Evolutionary conservation across 139 green algal genomes (phyloP).

Genomic region (Klebsormidium nitens): DNA sequence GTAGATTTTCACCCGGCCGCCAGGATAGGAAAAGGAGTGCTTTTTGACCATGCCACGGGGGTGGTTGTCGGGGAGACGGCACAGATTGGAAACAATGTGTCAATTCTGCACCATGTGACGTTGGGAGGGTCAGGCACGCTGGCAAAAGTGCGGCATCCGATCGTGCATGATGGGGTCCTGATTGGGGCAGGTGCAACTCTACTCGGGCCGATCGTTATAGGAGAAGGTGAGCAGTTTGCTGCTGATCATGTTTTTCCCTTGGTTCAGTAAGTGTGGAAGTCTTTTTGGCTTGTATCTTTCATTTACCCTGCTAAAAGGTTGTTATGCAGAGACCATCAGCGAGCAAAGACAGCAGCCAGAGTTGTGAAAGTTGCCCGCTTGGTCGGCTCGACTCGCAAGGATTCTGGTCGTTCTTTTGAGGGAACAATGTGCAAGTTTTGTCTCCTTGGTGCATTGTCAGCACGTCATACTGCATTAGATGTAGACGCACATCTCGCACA

Average conservation of each 20-base stretch:
- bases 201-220: slow-evolving; percentile 45
- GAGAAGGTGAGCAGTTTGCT: slow-evolving; percentile 48
- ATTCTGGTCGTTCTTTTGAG: no score
- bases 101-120: slow-evolving; percentile 52
- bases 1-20: slow-evolving; percentile 51
- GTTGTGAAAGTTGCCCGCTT: no score
- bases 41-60: slow-evolving; percentile 49
- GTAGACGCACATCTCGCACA: not conserved
- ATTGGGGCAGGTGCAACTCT: slow-evolving; percentile 44
- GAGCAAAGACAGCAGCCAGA: no score
- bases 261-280: no score
- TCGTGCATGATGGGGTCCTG: slow-evolving; percentile 44
- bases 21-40: slow-evolving; percentile 25
- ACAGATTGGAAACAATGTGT: slow-evolving; percentile 48
- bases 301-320: slow-evolving; percentile 37
- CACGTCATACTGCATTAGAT: not conserved
- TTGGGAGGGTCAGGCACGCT: slow-evolving; percentile 41
- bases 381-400: no score
- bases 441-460: no score
- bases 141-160: slow-evolving; percentile 43
- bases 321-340: slow-evolving; percentile 6
- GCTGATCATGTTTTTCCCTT: slow-evolving; percentile 46
- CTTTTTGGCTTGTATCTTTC: no score
- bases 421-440: no score
- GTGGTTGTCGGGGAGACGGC: slow-evolving; percentile 53